A percentile compares a stretch with the other conserved stretches of the same genome.
These are phyloP conservation scores for Closterium sp. DNA, from an alignment of 139 green algal species.

Conservation along the genomic window DNA sequence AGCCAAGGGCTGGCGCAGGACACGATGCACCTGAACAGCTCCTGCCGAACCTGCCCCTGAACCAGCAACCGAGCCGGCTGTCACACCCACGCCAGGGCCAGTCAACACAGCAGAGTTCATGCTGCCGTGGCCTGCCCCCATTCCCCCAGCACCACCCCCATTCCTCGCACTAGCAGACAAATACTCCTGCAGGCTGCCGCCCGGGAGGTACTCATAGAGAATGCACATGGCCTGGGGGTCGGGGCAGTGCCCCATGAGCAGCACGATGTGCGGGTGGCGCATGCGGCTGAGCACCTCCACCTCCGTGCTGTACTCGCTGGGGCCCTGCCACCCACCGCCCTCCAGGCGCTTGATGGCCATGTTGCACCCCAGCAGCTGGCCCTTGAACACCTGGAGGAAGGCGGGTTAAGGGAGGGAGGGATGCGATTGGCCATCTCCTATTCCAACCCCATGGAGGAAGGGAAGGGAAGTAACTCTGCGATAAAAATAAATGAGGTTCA, in stretches of 20 bases:
- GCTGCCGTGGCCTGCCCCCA: not conserved
- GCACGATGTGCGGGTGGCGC: not conserved
- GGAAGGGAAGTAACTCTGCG: no score
- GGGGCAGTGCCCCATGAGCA: not conserved
- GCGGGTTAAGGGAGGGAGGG: no score
- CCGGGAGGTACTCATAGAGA: slow-evolving; percentile 6
- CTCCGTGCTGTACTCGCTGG: not conserved
- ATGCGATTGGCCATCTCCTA: no score
- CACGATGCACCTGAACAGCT: not conserved
- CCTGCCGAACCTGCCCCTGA: not conserved
- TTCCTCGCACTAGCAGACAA: not conserved
- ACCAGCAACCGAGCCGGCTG: not conserved
- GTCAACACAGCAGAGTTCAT: not conserved
- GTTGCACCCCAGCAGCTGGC: not conserved
- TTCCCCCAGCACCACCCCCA: not conserved
- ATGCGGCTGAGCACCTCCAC: slow-evolving; percentile 1
- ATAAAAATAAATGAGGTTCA: no score
- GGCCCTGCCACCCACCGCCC: not conserved
- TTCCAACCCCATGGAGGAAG: no score
- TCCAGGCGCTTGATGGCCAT: slow-evolving; percentile 6
- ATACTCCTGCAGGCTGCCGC: slow-evolving; percentile 6
- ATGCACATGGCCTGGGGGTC: not conserved
- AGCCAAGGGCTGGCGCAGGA: not conserved
- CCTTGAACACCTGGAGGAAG: not conserved
- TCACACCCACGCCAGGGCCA: not conserved